Evolutionary conservation across 2,329 filamentous ascomycete species (phyloP).

Genomic region (Pseudogymnoascus pannorum): DNA sequence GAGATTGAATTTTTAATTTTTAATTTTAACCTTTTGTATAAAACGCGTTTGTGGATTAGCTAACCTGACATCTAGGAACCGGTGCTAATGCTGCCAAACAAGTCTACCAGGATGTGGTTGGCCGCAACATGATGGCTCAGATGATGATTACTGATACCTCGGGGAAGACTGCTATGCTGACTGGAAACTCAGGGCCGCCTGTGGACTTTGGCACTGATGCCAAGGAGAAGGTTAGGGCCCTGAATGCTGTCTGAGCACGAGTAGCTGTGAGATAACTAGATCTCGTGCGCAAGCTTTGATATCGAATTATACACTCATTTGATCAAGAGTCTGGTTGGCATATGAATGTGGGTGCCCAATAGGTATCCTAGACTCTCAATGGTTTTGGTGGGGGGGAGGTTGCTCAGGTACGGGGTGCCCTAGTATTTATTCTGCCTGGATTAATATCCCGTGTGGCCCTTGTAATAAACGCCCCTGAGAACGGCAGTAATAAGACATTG

Average conservation of each 20-base stretch:
- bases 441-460: background rate
- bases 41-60: background rate
- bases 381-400: background rate
- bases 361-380: background rate
- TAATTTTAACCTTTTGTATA: background rate
- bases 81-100: constrained; percentile 17
- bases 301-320: background rate
- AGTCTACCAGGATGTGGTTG: constrained; percentile 19
- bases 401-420: background rate
- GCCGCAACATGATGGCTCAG: constrained; percentile 18
- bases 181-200: constrained; percentile 12
- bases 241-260: constrained; percentile 1
- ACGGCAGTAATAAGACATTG: background rate
- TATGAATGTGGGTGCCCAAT: background rate
- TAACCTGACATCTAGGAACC: constrained; percentile 10
- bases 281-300: background rate
- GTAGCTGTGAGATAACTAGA: background rate
- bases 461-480: background rate
- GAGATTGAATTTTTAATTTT: background rate
- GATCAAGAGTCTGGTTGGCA: background rate
- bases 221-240: constrained; percentile 16
- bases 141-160: constrained; percentile 20
- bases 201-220: constrained; percentile 17
- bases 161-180: constrained; percentile 18
- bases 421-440: background rate